Evolutionary conservation across 129 eudicot genomes (phyloP), one percentile per base, ranked within the genome.

Genomic region (Flaveria trinervia): DNA sequence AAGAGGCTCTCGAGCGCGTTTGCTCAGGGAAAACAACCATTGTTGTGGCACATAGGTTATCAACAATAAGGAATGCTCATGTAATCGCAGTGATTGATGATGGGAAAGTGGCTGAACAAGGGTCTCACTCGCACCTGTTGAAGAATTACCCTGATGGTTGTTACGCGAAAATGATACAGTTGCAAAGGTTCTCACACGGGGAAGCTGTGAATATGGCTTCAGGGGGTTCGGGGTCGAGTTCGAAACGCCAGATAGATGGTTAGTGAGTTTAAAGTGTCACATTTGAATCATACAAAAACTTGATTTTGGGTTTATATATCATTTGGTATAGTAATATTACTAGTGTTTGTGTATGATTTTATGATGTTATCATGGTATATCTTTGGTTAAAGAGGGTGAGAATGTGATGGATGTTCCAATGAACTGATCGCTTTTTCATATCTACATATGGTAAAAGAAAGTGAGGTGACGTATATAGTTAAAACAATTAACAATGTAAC

Each of bases 91-190:
- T 88, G 65, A 87, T 90, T 9, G 96, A 93, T 33, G 98, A 93
- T 14, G 95, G 98, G 49, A 88, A 88, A 74, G 98, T 93, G 76
- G 89, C 88, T 0, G 97, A 93, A 69, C 98, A 90, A 78, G 98
- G 97, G 10, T 86, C 98, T 0, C 97, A 93, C 72, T 90, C 96
- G 55, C 96, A 90, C 62, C 85, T 90, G 28, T 72, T 90, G 80
- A 90, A 88, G 75, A 90, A 90, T 72, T 84, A 88, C 66, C 95
- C 98, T 0, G 97, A 93, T 46, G 96, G 97, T 39, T 83, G 87
- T 54, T 93, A 93, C 59, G 85, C 97, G 5, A 83, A 92, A 13
- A 93, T 93, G 98, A 93, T 93, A 85, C 95, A 90, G 82, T 57
- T 93, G 73, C 98, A 93, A 46, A 82, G 92, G 77, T 86, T 90